Base-by-base conservation (phyloP, 2,329 filamentous ascomycete genomes). In the Aspergillus nomiae region DNA sequence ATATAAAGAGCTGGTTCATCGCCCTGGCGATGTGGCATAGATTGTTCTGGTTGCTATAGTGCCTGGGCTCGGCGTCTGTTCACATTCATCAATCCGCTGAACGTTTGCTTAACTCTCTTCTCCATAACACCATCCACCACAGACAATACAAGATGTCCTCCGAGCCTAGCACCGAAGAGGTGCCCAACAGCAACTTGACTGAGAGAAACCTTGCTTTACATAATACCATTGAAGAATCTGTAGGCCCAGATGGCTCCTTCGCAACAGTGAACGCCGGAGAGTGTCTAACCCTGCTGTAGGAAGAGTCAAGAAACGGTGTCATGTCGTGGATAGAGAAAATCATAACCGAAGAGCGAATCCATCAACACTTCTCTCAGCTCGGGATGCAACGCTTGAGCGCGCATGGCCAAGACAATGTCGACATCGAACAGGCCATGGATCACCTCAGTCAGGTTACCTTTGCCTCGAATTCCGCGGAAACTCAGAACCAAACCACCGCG, bases 331-430 rank as follows among this genome's bases (percentile, higher is more conserved):
- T 63, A 24, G 60, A 67, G 28, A 62, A 65, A 32, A 56, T 67
- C 56, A 66, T 70, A 30, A 46, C 48, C n/a, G 61, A 70, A 16
- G 71, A 73, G 55, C 65, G 60, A 51, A 65, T 61, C 19, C 69
- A 69, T 30, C 48, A 50, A 21, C 60, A 62, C 53, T 60, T 61
- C 56, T 59, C 65, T 8, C 60, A 66, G 21, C 51, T 65, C 21
- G 59, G 59, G 8, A 28, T 46, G 6, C 32, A 30, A 12, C 26
- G 38, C 30, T 30, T 28, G 32, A 36, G 59, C 32, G 12, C 41
- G 19, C 32, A 38, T 10, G 38, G 34, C 16, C n/a, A 28, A 8
- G 45, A 34, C 41, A n/a, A 55, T 19, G 46, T 58, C 11, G 53
- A 64, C 26, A 54, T 62, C 14, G 65, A 64, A 19, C 34, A 56